A percentile compares a stretch with the other conserved stretches of the same genome.
phyloP scores from a whole-genome alignment of 1,284 basidiomycete genomes.

The Pseudozyma sp. region DNA sequence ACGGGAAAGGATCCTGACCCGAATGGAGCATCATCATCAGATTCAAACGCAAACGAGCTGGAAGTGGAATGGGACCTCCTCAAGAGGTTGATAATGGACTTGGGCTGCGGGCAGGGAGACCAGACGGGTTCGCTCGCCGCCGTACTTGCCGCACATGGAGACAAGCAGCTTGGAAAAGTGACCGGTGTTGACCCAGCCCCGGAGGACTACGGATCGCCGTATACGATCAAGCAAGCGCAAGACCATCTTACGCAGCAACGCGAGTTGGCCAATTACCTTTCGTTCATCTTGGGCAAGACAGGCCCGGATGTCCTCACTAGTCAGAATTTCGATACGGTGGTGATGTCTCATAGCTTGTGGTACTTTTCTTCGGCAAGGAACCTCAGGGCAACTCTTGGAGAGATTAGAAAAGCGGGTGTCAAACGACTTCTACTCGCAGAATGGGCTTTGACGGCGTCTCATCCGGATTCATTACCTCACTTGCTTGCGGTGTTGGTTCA shows the following conservation, averaged over 20 bases:
- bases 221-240: conserved; percentile 31
- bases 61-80: conserved; percentile 9
- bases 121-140: conserved; percentile 18
- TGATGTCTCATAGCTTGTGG: conserved; percentile 29
- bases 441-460: conserved; percentile 30
- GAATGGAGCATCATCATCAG: background rate
- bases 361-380: conserved; percentile 22
- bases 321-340: conserved; percentile 11
- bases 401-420: conserved; percentile 19
- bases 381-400: conserved; percentile 10
- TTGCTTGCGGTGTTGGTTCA: conserved; percentile 27
- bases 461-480: conserved; percentile 24
- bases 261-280: conserved; percentile 3
- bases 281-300: conserved; percentile 21
- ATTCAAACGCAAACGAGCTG: background rate
- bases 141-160: background rate
- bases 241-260: conserved; percentile 5
- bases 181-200: conserved; percentile 23
- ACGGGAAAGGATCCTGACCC: conserved; percentile 13
- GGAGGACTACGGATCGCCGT: conserved; percentile 21
- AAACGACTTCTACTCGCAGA: conserved; percentile 32
- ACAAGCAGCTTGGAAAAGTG: background rate
- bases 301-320: conserved; percentile 12
- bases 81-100: conserved; percentile 21
- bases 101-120: conserved; percentile 36